Percentiles rank a stretch among this genome's conserved stretches.
phyloP scores from a whole-genome alignment of 176 grass and related monocot species.

The Phoenix roebelenii region DNA sequence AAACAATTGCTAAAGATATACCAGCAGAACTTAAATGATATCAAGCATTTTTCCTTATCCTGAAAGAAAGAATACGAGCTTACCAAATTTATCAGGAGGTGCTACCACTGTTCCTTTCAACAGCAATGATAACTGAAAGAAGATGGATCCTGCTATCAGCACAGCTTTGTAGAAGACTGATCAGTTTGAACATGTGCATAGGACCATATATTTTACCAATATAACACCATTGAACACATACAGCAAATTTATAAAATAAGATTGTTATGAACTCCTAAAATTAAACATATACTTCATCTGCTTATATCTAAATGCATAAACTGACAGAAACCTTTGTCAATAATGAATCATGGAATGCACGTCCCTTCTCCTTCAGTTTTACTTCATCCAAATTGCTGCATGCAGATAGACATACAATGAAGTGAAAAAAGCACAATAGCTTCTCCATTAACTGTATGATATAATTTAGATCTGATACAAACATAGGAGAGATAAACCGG shows the following conservation, averaged over 20 bases:
- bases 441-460: too few species aligned
- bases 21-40: neutral
- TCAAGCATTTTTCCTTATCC: neutral
- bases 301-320: neutral
- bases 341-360: constrained; percentile 83
- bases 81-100: constrained; percentile 96
- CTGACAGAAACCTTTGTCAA: constrained; percentile 50
- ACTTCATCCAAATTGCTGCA: constrained; percentile 58
- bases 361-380: constrained; percentile 77
- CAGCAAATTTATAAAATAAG: too few species aligned
- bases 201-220: too few species aligned
- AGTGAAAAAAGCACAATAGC: too few species aligned
- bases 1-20: too few species aligned
- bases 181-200: too few species aligned
- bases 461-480: too few species aligned
- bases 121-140: constrained; percentile 87
- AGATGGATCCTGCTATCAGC: constrained; percentile 13
- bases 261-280: too few species aligned
- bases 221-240: too few species aligned
- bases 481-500: too few species aligned
- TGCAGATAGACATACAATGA: constrained; percentile 5
- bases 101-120: constrained; percentile 95
- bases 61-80: constrained; percentile 16
- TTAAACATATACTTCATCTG: too few species aligned
- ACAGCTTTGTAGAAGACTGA: too few species aligned